Base-by-base conservation (phyloP, 305 asterid species). In the Nicotiana rustica region DNA sequence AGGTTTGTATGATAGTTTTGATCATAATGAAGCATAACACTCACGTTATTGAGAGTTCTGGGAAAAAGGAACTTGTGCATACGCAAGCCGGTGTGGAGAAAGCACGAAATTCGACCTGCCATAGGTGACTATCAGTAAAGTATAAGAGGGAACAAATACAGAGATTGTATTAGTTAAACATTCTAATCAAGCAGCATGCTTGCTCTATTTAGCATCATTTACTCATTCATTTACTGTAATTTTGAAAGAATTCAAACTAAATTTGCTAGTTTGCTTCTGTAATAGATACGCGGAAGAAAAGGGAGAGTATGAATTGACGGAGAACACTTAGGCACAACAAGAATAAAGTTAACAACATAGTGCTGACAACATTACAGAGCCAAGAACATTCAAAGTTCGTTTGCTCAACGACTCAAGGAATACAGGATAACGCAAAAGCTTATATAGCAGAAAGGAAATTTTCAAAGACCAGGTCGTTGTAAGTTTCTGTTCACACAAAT, bases 1-100 rank as follows among this genome's bases (percentile, higher is more conserved):
- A 49, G 52, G 44, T 73, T 49, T 73, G 38, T 25, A 73, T 47
- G n/a, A 73, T 49, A 6, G 7, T 3, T 47, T 73, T 47, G 29
- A 49, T 14, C 73, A 59, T 47, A 6, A 60, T 41, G 65, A 52
- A 76, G 47, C 56, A 35, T 33, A 67, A 21, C 67, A 94, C 97
- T 96, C 88, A 92, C 98, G 95, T 96, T 81, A 96, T 91, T 82
- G 98, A 96, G 88, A 96, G 95, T 82, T 96, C 95, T 49, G 97
- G 99, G 83, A 93, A 89, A 91, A 93, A 89, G 62, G 97, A 93
- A 86, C 98, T 96, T 84, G 95, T 87, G 85, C 87, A 76, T 86
- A 96, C 76, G 85, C 98, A 94, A 78, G 89, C 89, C 62, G 93
- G 87, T 49, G 88, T 85, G 71, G 98, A 94, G 83, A 88, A 85